Base-by-base conservation (phyloP, 106 monocot genomes). In the Allium cepa region DNA sequence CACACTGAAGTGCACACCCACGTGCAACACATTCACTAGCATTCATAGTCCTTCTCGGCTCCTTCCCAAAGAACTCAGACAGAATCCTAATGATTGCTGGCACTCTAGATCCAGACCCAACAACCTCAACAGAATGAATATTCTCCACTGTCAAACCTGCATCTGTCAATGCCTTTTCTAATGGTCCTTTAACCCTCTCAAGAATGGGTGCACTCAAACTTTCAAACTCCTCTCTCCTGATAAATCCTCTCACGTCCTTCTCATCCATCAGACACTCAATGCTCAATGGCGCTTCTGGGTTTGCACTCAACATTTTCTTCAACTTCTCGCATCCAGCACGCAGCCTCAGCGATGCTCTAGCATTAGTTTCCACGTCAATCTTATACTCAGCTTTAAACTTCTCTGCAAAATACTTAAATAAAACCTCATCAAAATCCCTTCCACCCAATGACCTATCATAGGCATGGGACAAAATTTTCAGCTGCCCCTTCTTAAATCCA, bases 181-280 rank as follows among this genome's bases (percentile, higher is more conserved):
- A 69, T 9, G 90, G 84, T 4, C 63, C 69, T 64, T 77, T 85
- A 4, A 94, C 78, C 14, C 90, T 69, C 58, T 85, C 82, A 56
- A 94, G 68, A 52, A 94, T 80, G 3, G 90, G 80, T 10, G 51
- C 13, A 46, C 87, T 83, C 8, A 94, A 84, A 12, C 79, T 55
- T 75, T 94, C 94, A 55, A 90, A 90, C 26, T 94, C 87, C 4
- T 94, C 90, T 68, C 90, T 82, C 74, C 80, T 90, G 26, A 94
- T 80, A 58, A 83, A 78, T 6, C 83, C 84, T 47, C 57, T 79
- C 49, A 90, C 85, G 81, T 90, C 94, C 83, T 85, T 90, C 72
- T 94, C 94, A 55, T 94, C 87, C 90, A 94, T 85, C 53, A 94
- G 64, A 68, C 90, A 90, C 74, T 94, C 94, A 3, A 90, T 85